Evolutionary conservation across 2,329 filamentous ascomycete species (phyloP).

Genomic region (Cytospora chrysosperma): DNA sequence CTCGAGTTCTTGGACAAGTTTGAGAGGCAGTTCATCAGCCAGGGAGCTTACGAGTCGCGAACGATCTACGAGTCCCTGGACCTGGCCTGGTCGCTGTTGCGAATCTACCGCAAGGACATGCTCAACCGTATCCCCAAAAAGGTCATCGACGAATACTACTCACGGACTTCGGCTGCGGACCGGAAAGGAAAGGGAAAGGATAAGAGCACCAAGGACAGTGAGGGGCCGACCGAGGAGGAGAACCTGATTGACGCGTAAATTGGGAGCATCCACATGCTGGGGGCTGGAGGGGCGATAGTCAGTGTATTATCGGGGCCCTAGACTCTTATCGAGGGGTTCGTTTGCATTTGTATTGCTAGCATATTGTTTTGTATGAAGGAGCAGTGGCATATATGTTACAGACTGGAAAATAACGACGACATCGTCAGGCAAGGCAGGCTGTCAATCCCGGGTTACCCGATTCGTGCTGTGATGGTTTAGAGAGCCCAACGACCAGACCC

Average conservation of each 20-base stretch:
- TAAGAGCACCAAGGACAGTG: slow-evolving; percentile 34
- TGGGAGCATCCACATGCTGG: background rate
- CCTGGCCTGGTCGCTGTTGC: slow-evolving; percentile 90
- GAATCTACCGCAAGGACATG: slow-evolving; percentile 97
- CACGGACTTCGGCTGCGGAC: slow-evolving; percentile 58
- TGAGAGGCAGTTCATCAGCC: slow-evolving; percentile 89
- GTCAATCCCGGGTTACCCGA: background rate
- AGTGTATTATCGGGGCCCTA: slow-evolving; percentile 12
- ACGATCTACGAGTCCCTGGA: slow-evolving; percentile 93
- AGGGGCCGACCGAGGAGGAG: slow-evolving; percentile 32
- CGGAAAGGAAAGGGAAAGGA: slow-evolving; percentile 62
- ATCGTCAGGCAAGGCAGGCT: background rate
- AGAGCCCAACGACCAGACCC: too few species aligned
- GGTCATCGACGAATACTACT: slow-evolving; percentile 80
- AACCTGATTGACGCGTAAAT: slow-evolving; percentile 39
- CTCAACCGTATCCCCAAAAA: slow-evolving; percentile 92
- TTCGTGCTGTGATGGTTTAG: background rate
- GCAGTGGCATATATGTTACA: slow-evolving; percentile 19
- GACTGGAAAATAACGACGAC: slow-evolving; percentile 12
- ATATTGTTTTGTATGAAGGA: slow-evolving; percentile 16
- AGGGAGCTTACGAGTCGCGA: slow-evolving; percentile 89
- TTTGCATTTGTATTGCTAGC: slow-evolving; percentile 24
- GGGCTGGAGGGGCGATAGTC: background rate
- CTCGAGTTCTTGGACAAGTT: slow-evolving; percentile 99
- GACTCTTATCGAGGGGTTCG: slow-evolving; percentile 11